Evolutionary conservation across 352 stramenopile species (phyloP).

Genomic region (Saprolegnia diclina): DNA sequence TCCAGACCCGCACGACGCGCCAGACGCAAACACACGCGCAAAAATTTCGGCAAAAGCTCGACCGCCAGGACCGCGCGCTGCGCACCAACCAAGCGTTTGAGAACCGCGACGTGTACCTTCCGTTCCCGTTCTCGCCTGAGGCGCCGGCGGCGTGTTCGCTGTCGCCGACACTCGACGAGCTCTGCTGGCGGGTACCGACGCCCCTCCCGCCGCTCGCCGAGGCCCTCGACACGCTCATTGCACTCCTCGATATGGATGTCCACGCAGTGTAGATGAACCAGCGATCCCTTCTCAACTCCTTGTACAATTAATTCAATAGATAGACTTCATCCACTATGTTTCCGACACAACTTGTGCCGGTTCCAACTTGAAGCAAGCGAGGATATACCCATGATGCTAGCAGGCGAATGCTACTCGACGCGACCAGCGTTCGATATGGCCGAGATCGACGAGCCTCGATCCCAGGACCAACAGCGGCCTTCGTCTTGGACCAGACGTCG

Average conservation of each 20-base stretch:
- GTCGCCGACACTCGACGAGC: not conserved
- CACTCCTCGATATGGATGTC: not conserved
- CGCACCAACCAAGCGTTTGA: slow-evolving; percentile 5
- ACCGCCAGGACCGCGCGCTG: slow-evolving; percentile 2
- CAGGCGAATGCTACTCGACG: too few relatives aligned
- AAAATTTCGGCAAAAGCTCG: slow-evolving; percentile 61
- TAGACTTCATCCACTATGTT: not conserved
- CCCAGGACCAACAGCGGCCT: too few relatives aligned
- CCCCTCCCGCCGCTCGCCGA: not conserved
- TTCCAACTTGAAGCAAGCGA: too few relatives aligned
- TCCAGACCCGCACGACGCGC: slow-evolving; percentile 55
- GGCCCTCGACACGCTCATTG: not conserved
- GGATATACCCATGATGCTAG: too few relatives aligned
- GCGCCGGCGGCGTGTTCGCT: not conserved
- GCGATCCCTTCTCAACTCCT: not conserved
- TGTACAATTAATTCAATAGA: not conserved
- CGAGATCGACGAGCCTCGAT: too few relatives aligned
- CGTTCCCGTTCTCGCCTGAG: not conserved
- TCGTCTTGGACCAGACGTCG: too few relatives aligned
- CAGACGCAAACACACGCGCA: slow-evolving; percentile 66
- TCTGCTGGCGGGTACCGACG: not conserved
- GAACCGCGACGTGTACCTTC: slow-evolving; percentile 4
- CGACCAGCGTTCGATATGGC: too few relatives aligned
- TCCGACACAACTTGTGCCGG: too few relatives aligned
- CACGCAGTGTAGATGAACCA: not conserved